Conservation (phyloP, 768 basidiomycete genomes). For the Tremella yokohamensis region DNA sequence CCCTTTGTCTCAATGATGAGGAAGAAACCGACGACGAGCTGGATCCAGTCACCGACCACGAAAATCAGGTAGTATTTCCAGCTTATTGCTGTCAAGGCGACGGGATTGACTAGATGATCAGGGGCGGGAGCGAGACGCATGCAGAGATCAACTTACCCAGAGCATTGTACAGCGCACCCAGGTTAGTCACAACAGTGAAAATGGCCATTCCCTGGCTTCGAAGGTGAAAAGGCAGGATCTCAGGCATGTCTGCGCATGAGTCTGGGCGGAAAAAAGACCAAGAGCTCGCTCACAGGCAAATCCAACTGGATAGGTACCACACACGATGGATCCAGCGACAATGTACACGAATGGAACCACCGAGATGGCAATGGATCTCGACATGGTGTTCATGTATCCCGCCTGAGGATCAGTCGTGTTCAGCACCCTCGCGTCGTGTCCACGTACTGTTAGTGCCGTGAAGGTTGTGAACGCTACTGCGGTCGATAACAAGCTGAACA, state of each 20-base stretch:
- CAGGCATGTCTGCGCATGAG: constrained; percentile 8
- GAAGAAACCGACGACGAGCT: neutral
- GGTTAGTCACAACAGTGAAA: constrained; percentile 1
- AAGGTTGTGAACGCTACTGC: constrained; percentile 16
- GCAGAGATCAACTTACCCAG: neutral
- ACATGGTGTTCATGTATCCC: too few species aligned
- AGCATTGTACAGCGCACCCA: neutral
- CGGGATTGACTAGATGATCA: constrained; percentile 12
- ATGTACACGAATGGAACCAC: neutral
- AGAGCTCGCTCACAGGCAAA: neutral
- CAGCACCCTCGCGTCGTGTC: too few species aligned
- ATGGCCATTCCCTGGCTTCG: constrained; percentile 14
- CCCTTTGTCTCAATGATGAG: constrained; percentile 2
- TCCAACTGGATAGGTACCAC: neutral
- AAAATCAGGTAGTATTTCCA: constrained; percentile 3
- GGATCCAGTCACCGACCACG: neutral
- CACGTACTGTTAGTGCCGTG: constrained; percentile 20
- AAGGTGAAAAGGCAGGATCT: constrained; percentile 13
- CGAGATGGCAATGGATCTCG: neutral
- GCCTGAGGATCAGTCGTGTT: too few species aligned
- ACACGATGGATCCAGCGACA: neutral
- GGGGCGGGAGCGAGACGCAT: neutral
- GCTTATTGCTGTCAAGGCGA: constrained; percentile 18
- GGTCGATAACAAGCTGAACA: constrained; percentile 16
- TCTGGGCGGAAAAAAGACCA: neutral